These are phyloP conservation scores for Kurtzmaniella quercitrusa DNA, from an alignment of 1,139 yeast species.

Conservation along the genomic window DNA sequence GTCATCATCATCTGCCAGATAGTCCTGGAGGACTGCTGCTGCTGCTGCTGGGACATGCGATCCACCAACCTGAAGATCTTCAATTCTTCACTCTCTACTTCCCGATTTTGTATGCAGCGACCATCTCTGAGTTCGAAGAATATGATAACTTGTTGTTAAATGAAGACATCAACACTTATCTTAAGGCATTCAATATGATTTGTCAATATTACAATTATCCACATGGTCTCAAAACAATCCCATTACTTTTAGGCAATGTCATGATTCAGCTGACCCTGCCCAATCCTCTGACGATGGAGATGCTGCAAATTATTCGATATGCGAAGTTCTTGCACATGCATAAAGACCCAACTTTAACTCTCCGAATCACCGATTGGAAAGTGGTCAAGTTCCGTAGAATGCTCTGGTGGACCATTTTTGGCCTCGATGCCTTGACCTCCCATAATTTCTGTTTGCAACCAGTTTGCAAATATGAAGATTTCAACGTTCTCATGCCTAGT, in stretches of 20 bases:
- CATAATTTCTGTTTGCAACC: constrained; percentile 58
- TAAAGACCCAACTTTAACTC: constrained; percentile 52
- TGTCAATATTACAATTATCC: constrained; percentile 51
- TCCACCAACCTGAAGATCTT: constrained; percentile 18
- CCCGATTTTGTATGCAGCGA: constrained; percentile 50
- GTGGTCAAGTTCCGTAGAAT: constrained; percentile 50
- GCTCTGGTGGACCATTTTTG: constrained; percentile 65
- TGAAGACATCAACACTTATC: constrained; percentile 46
- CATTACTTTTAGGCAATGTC: constrained; percentile 46
- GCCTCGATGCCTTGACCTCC: constrained; percentile 54
- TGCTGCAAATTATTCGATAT: constrained; percentile 47
- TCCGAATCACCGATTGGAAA: constrained; percentile 44
- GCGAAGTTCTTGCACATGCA: constrained; percentile 55
- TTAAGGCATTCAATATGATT: constrained; percentile 44
- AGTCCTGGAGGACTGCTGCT: constrained; percentile 1
- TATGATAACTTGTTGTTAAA: constrained; percentile 43
- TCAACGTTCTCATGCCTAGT: constrained; percentile 52
- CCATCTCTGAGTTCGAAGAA: constrained; percentile 53
- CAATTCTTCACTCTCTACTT: constrained; percentile 47
- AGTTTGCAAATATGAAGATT: constrained; percentile 48
- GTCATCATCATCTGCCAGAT: not conserved
- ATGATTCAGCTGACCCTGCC: constrained; percentile 53
- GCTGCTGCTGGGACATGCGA: not conserved
- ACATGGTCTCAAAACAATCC: constrained; percentile 45
- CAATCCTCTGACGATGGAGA: constrained; percentile 50